These are phyloP conservation scores for Salisapilia sapeloensis DNA, from an alignment of 352 stramenopile genomes.

Conservation along the genomic window DNA sequence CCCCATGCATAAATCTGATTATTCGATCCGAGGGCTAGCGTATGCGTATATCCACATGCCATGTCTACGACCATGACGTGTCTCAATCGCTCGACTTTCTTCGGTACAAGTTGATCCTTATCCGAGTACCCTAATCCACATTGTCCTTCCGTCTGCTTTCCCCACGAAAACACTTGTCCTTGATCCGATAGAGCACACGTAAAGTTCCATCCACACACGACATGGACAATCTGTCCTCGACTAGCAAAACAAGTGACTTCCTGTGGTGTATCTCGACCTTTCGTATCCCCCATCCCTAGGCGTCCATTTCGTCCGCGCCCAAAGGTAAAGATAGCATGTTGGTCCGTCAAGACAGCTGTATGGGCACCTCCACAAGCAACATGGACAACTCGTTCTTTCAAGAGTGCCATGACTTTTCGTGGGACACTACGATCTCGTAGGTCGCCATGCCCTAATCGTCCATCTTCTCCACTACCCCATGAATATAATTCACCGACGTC, in stretches of 20 bases:
- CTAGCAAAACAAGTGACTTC: constrained; percentile 26
- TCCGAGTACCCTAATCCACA: constrained; percentile 70
- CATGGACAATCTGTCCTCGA: constrained; percentile 14
- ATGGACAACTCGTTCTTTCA: constrained; percentile 36
- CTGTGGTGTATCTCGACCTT: constrained; percentile 54
- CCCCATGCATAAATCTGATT: constrained; percentile 83
- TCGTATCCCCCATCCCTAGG: constrained; percentile 52
- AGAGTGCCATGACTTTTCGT: constrained; percentile 66
- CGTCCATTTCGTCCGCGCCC: constrained; percentile 54
- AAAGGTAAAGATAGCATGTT: constrained; percentile 50
- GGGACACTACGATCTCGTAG: constrained; percentile 59
- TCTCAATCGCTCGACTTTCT: constrained; percentile 22
- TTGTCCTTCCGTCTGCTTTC: constrained; percentile 76
- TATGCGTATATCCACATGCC: constrained; percentile 79
- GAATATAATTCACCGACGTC: constrained; percentile 59
- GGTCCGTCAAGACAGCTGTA: constrained; percentile 50
- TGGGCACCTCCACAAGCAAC: constrained; percentile 68
- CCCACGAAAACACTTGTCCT: constrained; percentile 63
- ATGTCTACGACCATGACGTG: constrained; percentile 34
- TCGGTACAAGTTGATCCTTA: constrained; percentile 59
- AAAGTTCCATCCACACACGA: constrained; percentile 76
- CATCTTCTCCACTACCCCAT: constrained; percentile 72
- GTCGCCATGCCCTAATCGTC: constrained; percentile 55
- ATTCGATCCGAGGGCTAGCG: constrained; percentile 45
- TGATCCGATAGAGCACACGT: constrained; percentile 31